Evolutionary conservation across 768 basidiomycete genomes (phyloP).

Genomic region (Boletus rubropictus): DNA sequence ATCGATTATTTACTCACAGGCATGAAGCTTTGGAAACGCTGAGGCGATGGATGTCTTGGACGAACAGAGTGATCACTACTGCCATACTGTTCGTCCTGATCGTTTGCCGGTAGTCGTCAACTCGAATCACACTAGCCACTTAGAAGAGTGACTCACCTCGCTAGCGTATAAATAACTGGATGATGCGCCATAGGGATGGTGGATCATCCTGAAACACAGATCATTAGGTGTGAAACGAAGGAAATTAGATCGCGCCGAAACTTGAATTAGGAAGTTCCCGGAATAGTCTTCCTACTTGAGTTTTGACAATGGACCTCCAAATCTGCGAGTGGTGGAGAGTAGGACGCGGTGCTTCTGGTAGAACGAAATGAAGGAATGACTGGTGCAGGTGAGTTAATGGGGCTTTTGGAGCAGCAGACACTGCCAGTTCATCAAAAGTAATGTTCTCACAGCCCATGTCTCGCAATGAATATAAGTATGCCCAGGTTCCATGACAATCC

Average conservation of each 20-base stretch:
- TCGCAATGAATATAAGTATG: not conserved
- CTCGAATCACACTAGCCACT: not conserved
- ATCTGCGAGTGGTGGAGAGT: not conserved
- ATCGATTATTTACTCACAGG: conserved; percentile 15
- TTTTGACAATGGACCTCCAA: conserved; percentile 1
- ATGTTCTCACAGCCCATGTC: conserved; percentile 6
- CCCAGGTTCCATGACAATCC: not conserved
- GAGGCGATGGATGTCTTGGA: conserved; percentile 7
- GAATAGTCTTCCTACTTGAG: not conserved
- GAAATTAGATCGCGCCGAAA: not conserved
- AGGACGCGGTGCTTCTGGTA: no score
- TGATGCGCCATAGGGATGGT: conserved; percentile 27
- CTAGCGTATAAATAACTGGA: conserved; percentile 24
- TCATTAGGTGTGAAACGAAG: conserved; percentile 14
- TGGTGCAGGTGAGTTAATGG: no score
- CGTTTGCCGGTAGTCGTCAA: not conserved
- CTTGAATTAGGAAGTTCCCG: not conserved
- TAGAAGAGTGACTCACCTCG: conserved; percentile 13
- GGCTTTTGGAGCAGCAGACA: no score
- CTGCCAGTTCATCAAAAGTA: not conserved
- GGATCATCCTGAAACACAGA: conserved; percentile 23
- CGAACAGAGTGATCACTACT: not conserved
- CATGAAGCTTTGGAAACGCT: conserved; percentile 24
- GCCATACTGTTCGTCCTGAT: conserved; percentile 8
- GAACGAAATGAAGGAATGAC: no score